Evolutionary conservation across 257 asterid genomes (phyloP).

Genomic region (Pogostemon cablin): DNA sequence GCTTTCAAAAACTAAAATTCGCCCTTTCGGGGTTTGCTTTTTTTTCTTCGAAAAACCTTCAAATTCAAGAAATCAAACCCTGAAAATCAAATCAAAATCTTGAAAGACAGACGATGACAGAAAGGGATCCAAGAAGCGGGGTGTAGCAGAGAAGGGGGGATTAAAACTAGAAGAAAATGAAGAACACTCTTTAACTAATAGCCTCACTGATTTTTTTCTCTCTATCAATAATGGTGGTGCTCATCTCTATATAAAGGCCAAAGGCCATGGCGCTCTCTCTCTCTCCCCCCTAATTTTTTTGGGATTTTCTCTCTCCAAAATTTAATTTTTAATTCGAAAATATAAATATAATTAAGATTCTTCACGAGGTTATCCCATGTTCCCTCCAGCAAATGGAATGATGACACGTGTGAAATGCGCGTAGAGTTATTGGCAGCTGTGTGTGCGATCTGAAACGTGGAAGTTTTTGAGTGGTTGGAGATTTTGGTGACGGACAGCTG

Average conservation of each 20-base stretch:
- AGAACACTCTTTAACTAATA: conserved; percentile 30
- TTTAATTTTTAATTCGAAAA: not conserved
- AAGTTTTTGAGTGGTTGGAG: not conserved
- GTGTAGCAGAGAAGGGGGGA: conserved; percentile 49
- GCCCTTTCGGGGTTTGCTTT: conserved; percentile 38
- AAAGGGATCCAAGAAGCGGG: conserved; percentile 95
- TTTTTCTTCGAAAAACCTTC: conserved; percentile 29
- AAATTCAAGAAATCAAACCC: conserved; percentile 49
- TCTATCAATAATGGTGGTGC: conserved; percentile 36
- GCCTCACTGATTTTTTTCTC: conserved; percentile 65
- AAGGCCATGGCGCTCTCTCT: not conserved
- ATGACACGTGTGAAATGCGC: conserved; percentile 29
- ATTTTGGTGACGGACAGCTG: conserved; percentile 31
- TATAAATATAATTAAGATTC: conserved; percentile 20
- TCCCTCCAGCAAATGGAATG: not conserved
- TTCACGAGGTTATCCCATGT: conserved; percentile 7
- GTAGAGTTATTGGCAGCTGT: conserved; percentile 34
- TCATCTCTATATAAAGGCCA: conserved; percentile 51
- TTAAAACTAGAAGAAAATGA: conserved; percentile 27
- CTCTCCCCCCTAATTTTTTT: conserved; percentile 35
- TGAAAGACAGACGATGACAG: conserved; percentile 92
- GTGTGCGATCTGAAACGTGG: conserved; percentile 27
- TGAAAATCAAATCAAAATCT: conserved; percentile 34
- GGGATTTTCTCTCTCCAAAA: conserved; percentile 1
- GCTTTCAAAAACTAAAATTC: conserved; percentile 60